Evolutionary conservation across 805 yeast species (phyloP).

Genomic region (Monosporozyma siamensis): DNA sequence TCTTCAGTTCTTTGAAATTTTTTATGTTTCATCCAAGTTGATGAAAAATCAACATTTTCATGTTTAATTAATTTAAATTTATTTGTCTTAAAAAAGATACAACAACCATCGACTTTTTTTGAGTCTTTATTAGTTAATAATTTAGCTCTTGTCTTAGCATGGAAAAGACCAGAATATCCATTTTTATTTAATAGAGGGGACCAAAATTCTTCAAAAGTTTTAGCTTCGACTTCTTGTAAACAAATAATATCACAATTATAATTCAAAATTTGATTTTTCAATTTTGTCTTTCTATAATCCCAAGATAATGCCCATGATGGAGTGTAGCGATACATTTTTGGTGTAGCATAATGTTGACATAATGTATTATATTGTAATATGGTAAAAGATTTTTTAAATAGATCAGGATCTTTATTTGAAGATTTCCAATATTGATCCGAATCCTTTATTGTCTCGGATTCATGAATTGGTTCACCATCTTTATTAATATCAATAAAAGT

Average conservation of each 20-base stretch:
- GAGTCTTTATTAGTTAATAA: conserved; percentile 77
- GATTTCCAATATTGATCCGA: conserved; percentile 17
- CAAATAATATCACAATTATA: conserved; percentile 72
- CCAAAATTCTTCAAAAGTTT: conserved; percentile 82
- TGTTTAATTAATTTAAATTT: conserved; percentile 65
- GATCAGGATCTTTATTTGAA: conserved; percentile 19
- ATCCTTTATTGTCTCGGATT: conserved; percentile 15
- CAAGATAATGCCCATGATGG: conserved; percentile 96
- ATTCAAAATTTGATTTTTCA: conserved; percentile 62
- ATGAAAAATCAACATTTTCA: conserved; percentile 72
- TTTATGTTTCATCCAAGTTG: conserved; percentile 69
- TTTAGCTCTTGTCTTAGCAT: conserved; percentile 83
- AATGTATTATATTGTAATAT: conserved; percentile 81
- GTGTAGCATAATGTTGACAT: conserved; percentile 93
- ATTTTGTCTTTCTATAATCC: conserved; percentile 75
- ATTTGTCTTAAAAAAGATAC: conserved; percentile 68
- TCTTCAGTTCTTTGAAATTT: conserved; percentile 90
- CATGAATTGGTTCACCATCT: conserved; percentile 51
- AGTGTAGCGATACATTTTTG: conserved; percentile 84
- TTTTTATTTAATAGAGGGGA: conserved; percentile 56
- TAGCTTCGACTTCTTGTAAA: conserved; percentile 90
- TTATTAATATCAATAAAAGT: conserved; percentile 74
- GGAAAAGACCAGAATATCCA: conserved; percentile 77
- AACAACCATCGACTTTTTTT: conserved; percentile 95
- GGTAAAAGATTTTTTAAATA: conserved; percentile 45